phyloP scores from a whole-genome alignment of 805 yeast species.

The Zygosaccharomyces lentus region DNA sequence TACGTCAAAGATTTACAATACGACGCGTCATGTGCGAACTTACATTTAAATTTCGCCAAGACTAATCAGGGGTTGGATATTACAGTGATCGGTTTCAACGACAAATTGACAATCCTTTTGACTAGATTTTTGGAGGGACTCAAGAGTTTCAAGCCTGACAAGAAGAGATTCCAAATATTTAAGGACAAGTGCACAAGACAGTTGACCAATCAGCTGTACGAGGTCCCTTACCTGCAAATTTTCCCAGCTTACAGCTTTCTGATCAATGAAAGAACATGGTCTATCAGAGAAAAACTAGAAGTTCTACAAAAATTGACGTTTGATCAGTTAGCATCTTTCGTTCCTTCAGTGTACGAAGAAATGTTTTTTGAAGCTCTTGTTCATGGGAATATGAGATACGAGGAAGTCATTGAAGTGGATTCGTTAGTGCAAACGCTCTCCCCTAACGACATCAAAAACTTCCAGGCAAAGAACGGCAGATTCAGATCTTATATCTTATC shows the following conservation, averaged over 20 bases:
- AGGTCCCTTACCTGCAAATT: conserved; percentile 76
- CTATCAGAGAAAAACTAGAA: conserved; percentile 54
- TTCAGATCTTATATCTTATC: conserved; percentile 44
- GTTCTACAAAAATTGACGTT: conserved; percentile 44
- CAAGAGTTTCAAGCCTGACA: conserved; percentile 44
- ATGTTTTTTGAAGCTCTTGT: conserved; percentile 67
- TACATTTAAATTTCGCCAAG: conserved; percentile 51
- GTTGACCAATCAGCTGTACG: conserved; percentile 62
- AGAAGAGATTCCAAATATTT: conserved; percentile 59
- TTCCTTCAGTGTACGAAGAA: conserved; percentile 52
- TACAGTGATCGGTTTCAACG: conserved; percentile 74
- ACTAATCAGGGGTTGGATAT: conserved; percentile 69
- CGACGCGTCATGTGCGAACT: conserved; percentile 80
- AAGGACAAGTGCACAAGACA: conserved; percentile 61
- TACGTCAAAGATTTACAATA: conserved; percentile 67
- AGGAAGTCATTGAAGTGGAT: conserved; percentile 50
- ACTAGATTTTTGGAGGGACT: conserved; percentile 56
- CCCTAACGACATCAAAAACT: conserved; percentile 40
- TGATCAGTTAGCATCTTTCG: conserved; percentile 48
- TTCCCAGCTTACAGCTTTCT: conserved; percentile 57
- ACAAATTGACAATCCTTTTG: conserved; percentile 64
- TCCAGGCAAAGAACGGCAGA: conserved; percentile 27
- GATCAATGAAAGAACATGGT: conserved; percentile 69
- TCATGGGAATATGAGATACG: conserved; percentile 64
- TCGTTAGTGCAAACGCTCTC: conserved; percentile 42